These are phyloP conservation scores for Colletotrichum sp. DNA, from an alignment of 2,329 filamentous ascomycete species.

Conservation along the genomic window DNA sequence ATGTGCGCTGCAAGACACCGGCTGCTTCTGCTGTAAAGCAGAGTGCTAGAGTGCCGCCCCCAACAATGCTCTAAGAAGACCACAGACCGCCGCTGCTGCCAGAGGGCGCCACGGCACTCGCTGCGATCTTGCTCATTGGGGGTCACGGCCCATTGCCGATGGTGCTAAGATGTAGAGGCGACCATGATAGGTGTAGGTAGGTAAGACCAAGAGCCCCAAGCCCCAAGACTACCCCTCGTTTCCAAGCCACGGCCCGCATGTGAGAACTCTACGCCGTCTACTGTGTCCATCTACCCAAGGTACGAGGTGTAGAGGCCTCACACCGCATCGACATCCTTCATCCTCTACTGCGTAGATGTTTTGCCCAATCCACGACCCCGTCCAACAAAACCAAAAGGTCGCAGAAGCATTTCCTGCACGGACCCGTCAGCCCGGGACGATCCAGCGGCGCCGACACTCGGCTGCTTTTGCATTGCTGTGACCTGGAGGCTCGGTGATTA, in stretches of 20 bases:
- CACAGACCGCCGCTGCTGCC: constrained; percentile 17
- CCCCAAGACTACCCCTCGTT: not conserved
- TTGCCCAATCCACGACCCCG: not conserved
- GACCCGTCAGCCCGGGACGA: constrained; percentile 3
- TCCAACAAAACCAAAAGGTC: not conserved
- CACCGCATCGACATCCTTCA: not conserved
- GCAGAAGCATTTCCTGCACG: not conserved
- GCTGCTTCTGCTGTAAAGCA: not conserved
- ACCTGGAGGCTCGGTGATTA: constrained; percentile 5
- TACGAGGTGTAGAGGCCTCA: not conserved
- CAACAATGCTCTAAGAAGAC: constrained; percentile 6
- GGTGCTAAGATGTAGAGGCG: not conserved
- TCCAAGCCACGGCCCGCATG: not conserved
- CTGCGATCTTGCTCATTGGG: not conserved
- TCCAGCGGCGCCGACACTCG: not conserved
- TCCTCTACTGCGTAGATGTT: not conserved
- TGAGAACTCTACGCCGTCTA: not conserved
- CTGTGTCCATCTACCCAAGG: not conserved
- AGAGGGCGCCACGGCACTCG: not conserved
- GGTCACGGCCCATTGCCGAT: not conserved
- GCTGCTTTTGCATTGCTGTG: not conserved
- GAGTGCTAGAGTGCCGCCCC: not conserved
- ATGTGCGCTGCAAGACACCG: not conserved
- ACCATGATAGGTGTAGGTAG: not conserved
- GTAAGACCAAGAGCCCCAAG: not conserved